Evolutionary conservation across 23 red algal genomes (phyloP), one percentile per base, ranked within the genome.

Genomic region (Gracilaria domingensis): DNA sequence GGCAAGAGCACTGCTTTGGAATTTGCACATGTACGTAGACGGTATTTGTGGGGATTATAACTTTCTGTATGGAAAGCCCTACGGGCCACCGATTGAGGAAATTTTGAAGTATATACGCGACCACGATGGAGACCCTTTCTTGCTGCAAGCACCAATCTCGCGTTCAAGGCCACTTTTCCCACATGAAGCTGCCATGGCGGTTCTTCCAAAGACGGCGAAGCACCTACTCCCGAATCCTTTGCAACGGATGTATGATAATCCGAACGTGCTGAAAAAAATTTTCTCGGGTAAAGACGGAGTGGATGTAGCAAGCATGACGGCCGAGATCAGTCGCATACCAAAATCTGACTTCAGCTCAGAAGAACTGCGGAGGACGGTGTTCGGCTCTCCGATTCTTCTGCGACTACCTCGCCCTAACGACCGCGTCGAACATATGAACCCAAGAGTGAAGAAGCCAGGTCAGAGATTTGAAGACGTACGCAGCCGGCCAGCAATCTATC

Each of bases 21-120:
- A 88, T 17, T 32, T 96, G 61, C 88, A 91, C 2, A 96, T 96
- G 95, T 96, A 96, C 80, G 62, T 96, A 18, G 95, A 96, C 72
- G 95, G 92, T 0, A 71, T 56, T 64, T 96, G 95, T 62, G 81
- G 88, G 5, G 88, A 96, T 82, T 96, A 84, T 74, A 74, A 21
- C 49, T 93, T 82, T 91, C 53, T 58, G 18, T 96, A 96, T 77
- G 75, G 82, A 24, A 93, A 89, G 58, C 80, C 79, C 24, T 92
- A 96, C 55, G 88, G 69, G 1, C 95, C 95, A 14, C 80, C 88
- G 16, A 58, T 62, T 18, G 8, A 78, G 2, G 83, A 69, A 13
- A 51, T 96, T 48, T 62, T 81, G 13, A 67, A 84, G 29, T 96
- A 72, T 67, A 92, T 96, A 62, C 40, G 85, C 21, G 75, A 81